These are phyloP conservation scores for Castanospermum australe DNA, from an alignment of 306 rosid genomes.

Conservation along the genomic window DNA sequence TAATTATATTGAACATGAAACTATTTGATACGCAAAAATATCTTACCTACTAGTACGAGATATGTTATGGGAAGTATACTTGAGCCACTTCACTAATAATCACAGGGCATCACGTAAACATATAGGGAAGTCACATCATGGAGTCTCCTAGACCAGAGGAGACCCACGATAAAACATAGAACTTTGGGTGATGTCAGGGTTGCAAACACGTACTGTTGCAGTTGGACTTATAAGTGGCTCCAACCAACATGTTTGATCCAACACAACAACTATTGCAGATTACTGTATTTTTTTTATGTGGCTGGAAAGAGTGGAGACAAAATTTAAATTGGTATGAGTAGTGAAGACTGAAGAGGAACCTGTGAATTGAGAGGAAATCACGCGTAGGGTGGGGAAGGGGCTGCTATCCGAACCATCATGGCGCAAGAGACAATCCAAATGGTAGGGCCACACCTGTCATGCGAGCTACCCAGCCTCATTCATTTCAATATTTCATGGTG, in stretches of 20 bases:
- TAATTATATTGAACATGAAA: background rate
- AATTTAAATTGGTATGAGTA: background rate
- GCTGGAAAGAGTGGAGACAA: conserved; percentile 28
- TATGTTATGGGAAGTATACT: background rate
- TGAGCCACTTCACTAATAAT: background rate
- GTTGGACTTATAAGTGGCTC: conserved; percentile 1
- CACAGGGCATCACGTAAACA: background rate
- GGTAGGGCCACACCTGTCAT: conserved; percentile 45
- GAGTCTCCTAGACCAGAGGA: conserved; percentile 5
- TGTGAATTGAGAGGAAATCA: conserved; percentile 44
- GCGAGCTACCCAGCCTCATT: background rate
- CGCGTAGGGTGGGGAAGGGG: conserved; percentile 45
- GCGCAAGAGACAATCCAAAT: conserved; percentile 23
- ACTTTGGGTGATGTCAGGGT: background rate
- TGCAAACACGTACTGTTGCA: conserved; percentile 18
- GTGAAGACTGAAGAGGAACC: background rate
- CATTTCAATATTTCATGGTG: too few relatives aligned
- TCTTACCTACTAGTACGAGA: background rate
- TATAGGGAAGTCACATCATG: conserved; percentile 6
- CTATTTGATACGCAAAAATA: background rate
- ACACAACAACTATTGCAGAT: background rate
- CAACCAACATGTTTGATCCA: background rate
- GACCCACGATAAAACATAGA: background rate
- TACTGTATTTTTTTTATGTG: background rate
- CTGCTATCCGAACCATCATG: conserved; percentile 15